Percentiles rank a stretch among this genome's conserved stretches.
Evolutionary conservation across 805 yeast species (phyloP).

Genomic region (Saccharomycopsis vini): DNA sequence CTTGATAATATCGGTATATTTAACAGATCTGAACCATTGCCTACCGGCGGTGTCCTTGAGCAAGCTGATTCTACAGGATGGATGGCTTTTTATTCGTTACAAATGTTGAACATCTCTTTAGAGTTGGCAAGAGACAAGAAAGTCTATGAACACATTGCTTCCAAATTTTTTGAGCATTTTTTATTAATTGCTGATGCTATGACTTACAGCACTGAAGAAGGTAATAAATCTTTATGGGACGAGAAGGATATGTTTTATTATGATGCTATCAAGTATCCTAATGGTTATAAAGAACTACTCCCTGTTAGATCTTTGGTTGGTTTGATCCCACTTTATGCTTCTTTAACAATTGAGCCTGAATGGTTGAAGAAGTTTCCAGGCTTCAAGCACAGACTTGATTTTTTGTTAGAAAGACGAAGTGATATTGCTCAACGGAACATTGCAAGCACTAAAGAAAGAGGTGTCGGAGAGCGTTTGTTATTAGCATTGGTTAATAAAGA

Average conservation of each 20-base stretch:
- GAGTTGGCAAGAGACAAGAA: slow-evolving; percentile 80
- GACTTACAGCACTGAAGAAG: slow-evolving; percentile 48
- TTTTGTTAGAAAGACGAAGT: slow-evolving; percentile 69
- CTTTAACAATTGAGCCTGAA: slow-evolving; percentile 81
- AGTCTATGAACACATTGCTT: slow-evolving; percentile 87
- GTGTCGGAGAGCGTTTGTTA: slow-evolving; percentile 74
- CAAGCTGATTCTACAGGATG: slow-evolving; percentile 97
- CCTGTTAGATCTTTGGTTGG: slow-evolving; percentile 90
- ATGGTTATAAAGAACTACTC: slow-evolving; percentile 52
- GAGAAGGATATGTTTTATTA: slow-evolving; percentile 83
- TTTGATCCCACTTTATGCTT: slow-evolving; percentile 82
- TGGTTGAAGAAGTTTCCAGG: slow-evolving; percentile 67
- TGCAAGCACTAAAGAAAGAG: slow-evolving; percentile 72
- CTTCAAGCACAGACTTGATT: slow-evolving; percentile 71
- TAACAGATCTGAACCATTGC: slow-evolving; percentile 86
- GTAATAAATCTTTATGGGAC: slow-evolving; percentile 72
- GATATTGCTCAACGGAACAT: slow-evolving; percentile 71
- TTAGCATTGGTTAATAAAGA: slow-evolving; percentile 76
- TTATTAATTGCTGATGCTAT: slow-evolving; percentile 87
- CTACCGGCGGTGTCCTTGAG: slow-evolving; percentile 83
- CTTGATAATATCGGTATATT: slow-evolving; percentile 88
- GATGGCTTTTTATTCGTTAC: slow-evolving; percentile 90
- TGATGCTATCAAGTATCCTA: slow-evolving; percentile 82
- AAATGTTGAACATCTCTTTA: slow-evolving; percentile 86
- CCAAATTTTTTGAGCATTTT: slow-evolving; percentile 90